Evolutionary conservation across 768 basidiomycete genomes (phyloP), one percentile per base, ranked within the genome.

Genomic region (Lactarius indigo): DNA sequence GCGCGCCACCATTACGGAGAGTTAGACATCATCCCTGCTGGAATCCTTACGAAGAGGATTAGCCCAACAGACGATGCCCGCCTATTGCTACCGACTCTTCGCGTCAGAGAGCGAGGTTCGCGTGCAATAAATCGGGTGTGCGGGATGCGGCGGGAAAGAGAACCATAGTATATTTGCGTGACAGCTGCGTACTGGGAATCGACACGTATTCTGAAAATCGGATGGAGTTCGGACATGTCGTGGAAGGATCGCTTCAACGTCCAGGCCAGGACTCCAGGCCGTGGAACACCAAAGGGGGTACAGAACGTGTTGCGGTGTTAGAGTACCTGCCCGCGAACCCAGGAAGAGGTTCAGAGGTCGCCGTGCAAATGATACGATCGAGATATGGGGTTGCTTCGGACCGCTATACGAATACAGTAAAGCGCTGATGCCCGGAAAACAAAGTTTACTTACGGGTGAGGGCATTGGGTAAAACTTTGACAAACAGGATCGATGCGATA

Each of bases 341-440:
- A 42, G 52, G 50, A 61, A 59, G 62, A 58, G 62, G 28, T 63
- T 54, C 57, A 44, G 23, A 59, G 52, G 62, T 67, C 66, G 62
- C 66, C 66, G 66, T 42, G 54, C 55, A 64, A 64, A 64, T 64
- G 58, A 67, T 67, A 31, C 56, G 62, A 67, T 67, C 66, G 58
- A 67, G 66, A 67, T 67, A 67, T 63, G 58, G 62, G 66, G 66
- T 59, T 42, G 58, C 66, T 67, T 67, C 66, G 58, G 33, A 55
- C 57, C 50, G 57, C 62, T 56, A 63, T 58, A 67, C 66, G 66
- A 59, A 67, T 64, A 35, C 41, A 67, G 66, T 67, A 64, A 63
- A 47, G 66, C 66, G 66, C 66, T 67, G 63, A 63, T 64, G 58
- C 31, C 62, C 63, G 54, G 42, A 50, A 50, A 67, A 63, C 62